These are phyloP conservation scores for Pinus tabuliformis DNA, from an alignment of 75 land plant species.

Conservation along the genomic window DNA sequence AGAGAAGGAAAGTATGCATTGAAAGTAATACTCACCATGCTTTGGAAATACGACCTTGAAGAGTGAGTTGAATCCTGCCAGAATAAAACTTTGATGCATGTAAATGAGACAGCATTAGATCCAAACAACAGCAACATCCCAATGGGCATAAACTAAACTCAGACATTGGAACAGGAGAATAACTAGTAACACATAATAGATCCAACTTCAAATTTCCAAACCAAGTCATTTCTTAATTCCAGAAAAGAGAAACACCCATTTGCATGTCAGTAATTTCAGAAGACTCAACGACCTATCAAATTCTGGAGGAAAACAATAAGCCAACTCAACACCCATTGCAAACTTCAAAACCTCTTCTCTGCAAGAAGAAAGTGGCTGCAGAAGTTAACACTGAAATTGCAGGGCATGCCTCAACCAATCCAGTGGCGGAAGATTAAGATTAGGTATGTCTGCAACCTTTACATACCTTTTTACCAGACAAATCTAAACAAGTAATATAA, in stretches of 20 bases:
- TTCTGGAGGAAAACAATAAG: too few species aligned
- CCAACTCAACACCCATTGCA: too few species aligned
- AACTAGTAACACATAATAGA: neutral
- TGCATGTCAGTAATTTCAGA: too few species aligned
- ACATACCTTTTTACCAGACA: neutral
- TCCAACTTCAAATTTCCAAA: neutral
- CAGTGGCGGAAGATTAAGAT: neutral
- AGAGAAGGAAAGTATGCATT: neutral
- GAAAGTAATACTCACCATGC: neutral
- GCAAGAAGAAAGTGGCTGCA: neutral
- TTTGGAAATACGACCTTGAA: neutral
- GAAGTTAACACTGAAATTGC: neutral
- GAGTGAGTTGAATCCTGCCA: neutral
- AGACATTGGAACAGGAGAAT: neutral
- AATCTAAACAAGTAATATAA: neutral
- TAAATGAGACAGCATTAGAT: neutral
- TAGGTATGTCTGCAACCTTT: neutral
- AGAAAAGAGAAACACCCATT: neutral
- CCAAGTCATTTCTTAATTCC: neutral
- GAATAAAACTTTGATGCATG: neutral
- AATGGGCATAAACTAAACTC: neutral
- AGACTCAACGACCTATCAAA: too few species aligned
- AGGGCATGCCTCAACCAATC: neutral
- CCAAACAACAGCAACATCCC: neutral
- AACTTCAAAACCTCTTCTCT: neutral